A percentile compares a stretch with the other conserved stretches of the same genome.
Evolutionary conservation across 306 rosid species (phyloP).

Genomic region (Quercus wislizeni): DNA sequence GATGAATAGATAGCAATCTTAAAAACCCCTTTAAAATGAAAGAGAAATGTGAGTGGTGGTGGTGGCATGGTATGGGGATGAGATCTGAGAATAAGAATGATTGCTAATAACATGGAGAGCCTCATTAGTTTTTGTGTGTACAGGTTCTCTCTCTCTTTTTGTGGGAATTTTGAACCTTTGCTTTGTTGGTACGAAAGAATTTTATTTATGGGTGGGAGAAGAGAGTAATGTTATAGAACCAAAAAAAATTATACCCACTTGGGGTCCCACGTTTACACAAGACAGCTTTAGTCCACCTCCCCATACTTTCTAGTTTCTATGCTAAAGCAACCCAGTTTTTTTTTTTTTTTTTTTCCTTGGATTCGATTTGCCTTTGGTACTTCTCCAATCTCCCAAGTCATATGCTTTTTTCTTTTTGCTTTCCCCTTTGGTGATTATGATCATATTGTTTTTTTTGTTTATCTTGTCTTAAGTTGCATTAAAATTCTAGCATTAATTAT

Average conservation of each 20-base stretch:
- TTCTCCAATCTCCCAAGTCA: conserved; percentile 30
- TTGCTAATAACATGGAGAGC: conserved; percentile 18
- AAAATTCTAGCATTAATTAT: no score
- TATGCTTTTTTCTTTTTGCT: background rate
- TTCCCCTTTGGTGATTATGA: background rate
- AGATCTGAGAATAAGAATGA: conserved; percentile 32
- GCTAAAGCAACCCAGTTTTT: conserved; percentile 12
- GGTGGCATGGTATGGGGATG: conserved; percentile 16
- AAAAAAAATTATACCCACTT: conserved; percentile 11
- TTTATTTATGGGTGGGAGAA: conserved; percentile 5
- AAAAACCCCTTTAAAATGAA: no score
- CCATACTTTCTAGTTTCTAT: conserved; percentile 30
- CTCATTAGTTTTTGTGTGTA: conserved; percentile 4
- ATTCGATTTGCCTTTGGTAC: conserved; percentile 50
- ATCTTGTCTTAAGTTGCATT: background rate
- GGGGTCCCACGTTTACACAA: conserved; percentile 41
- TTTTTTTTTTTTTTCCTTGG: conserved; percentile 35
- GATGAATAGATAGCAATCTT: no score
- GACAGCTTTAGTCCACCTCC: conserved; percentile 47
- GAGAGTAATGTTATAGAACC: conserved; percentile 7
- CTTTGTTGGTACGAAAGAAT: conserved; percentile 58
- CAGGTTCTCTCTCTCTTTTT: conserved; percentile 2
- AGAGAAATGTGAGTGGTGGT: background rate
- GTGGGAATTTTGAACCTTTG: conserved; percentile 39
- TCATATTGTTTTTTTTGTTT: background rate